Base-by-base conservation (phyloP, 2,329 filamentous ascomycete genomes). In the Zymoseptoria ardabiliae region DNA sequence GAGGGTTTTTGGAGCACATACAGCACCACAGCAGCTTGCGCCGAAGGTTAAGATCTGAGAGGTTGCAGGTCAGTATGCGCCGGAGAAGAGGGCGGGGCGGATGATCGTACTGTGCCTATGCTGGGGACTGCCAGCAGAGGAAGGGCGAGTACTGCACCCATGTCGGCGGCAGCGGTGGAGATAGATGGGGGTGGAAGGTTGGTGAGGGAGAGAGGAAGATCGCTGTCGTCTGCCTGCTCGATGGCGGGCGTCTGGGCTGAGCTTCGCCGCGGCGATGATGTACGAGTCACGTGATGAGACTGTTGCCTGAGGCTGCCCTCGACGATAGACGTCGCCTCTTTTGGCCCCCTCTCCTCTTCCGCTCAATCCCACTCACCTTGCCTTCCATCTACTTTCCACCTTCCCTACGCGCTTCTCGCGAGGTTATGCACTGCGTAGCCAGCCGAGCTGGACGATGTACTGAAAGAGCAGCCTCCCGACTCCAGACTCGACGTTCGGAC, bases 11-110 rank as follows among this genome's bases (percentile, higher is more conserved):
- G 28, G 11, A 13, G 28, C 28, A 51, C 58, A 6, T 58, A 61
- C 92, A 25, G 94, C 94, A 72, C 94, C 94, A 74, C 94, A 99
- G 78, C 94, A 99, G 70, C 91, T 97, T 64, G 89, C 91, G 63
- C 81, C 88, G 68, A 91, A 86, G 50, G 89, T 91, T 66, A 90
- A 73, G 64, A 95, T 69, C 90, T 92, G 70, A 53, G 50, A 25
- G 20, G 59, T 53, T 25, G 35, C 17, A 48, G 20, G 55, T 62
- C 53, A 63, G 57, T 54, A 59, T 58, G 58, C 50, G 58, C 23
- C 54, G 60, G 59, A 55, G 58, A 11, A 20, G 59, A 45, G 56
- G 56, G 22, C 8, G 45, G 50, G 2, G 54, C 20, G 30, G 49
- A 60, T 53, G 30, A 61, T 82, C 88, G 64, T 86, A 97, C 91